These are phyloP conservation scores for Cercospora berteroae DNA, from an alignment of 2,329 filamentous ascomycete genomes.

Conservation along the genomic window DNA sequence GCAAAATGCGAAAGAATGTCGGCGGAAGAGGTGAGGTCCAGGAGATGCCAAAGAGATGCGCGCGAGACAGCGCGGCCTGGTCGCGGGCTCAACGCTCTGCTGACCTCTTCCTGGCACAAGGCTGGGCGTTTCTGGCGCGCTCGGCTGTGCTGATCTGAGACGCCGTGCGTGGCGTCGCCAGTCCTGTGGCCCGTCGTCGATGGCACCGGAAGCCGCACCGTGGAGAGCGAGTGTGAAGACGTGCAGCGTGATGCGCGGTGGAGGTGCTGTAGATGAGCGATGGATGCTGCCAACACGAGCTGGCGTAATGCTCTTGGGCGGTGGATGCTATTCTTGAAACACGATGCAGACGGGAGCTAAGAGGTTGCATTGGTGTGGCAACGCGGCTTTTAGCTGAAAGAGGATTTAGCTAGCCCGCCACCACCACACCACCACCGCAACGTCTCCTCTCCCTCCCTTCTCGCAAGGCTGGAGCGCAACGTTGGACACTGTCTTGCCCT, in stretches of 20 bases:
- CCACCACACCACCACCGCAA: not conserved
- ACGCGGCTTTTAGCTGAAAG: not conserved
- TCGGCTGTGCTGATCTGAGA: not conserved
- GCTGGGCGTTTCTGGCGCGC: not conserved
- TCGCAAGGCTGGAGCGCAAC: not conserved
- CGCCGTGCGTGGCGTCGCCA: not conserved
- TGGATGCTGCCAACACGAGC: constrained; percentile 1
- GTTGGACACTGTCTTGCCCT: not conserved
- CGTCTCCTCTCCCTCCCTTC: not conserved
- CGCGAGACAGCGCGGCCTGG: not conserved
- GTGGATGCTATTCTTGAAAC: constrained; percentile 1
- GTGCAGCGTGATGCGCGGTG: not conserved
- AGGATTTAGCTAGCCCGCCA: not conserved
- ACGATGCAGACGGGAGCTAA: not conserved
- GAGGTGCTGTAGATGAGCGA: not conserved
- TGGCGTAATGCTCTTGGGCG: not conserved
- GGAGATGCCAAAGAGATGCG: not conserved
- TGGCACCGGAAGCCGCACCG: not conserved
- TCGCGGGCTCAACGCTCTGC: not conserved
- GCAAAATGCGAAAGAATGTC: not conserved
- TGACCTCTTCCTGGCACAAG: not conserved
- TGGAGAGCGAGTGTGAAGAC: not conserved
- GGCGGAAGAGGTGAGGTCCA: not conserved
- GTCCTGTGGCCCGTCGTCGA: not conserved
- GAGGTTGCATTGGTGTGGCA: constrained; percentile 1